Conservation (phyloP, 164 flowering plant species). For the Stephania japonica region DNA sequence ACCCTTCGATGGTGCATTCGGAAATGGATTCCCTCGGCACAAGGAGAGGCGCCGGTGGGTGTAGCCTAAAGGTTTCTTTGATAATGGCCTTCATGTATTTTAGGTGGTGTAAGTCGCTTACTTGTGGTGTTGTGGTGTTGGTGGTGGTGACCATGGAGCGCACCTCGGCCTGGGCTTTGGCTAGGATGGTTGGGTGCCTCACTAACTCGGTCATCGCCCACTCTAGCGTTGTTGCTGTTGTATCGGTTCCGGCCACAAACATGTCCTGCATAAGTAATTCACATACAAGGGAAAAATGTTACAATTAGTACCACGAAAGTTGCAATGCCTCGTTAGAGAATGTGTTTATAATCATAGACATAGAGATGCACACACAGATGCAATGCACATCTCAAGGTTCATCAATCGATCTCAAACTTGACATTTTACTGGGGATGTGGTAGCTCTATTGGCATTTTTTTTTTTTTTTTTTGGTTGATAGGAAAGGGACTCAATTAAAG, state of each 20-base stretch:
- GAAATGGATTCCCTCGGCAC: constrained; percentile 52
- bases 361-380: too few relatives aligned
- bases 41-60: constrained; percentile 42
- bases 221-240: constrained; percentile 48
- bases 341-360: too few relatives aligned
- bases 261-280: constrained; percentile 55
- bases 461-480: too few relatives aligned
- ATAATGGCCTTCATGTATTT: constrained; percentile 35
- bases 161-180: constrained; percentile 46
- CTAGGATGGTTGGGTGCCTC: constrained; percentile 34
- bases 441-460: too few relatives aligned
- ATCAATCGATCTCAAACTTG: too few relatives aligned
- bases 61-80: constrained; percentile 38
- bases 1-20: constrained; percentile 35
- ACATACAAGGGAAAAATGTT: too few relatives aligned
- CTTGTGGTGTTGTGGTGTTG: constrained; percentile 13
- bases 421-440: too few relatives aligned
- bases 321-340: too few relatives aligned
- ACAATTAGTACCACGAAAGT: too few relatives aligned
- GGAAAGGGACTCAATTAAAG: too few relatives aligned
- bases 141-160: constrained; percentile 15
- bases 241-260: constrained; percentile 64
- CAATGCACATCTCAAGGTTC: too few relatives aligned
- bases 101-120: constrained; percentile 25
- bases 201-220: constrained; percentile 53